Evolutionary conservation across 75 land plant genomes (phyloP).

Genomic region (Ceratopteris richardii): DNA sequence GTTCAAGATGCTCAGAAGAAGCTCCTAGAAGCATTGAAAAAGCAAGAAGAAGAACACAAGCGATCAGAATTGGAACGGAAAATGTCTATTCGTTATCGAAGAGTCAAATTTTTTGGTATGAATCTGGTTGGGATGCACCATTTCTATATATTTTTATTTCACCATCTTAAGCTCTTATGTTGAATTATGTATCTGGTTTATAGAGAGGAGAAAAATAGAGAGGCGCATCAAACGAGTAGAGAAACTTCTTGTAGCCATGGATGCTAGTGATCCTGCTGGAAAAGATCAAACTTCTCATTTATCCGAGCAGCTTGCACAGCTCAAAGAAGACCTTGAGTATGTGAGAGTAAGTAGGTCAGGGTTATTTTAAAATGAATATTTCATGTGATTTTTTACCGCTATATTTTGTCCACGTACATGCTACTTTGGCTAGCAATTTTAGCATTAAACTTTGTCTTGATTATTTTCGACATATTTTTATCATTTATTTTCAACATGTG

Average conservation of each 20-base stretch:
- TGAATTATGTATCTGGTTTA: neutral
- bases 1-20: constrained; percentile 70
- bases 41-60: constrained; percentile 62
- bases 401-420: too few species aligned
- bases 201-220: constrained; percentile 97
- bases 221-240: constrained; percentile 78
- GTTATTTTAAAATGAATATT: too few species aligned
- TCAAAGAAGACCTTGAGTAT: constrained; percentile 97
- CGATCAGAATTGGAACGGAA: constrained; percentile 69
- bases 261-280: constrained; percentile 36
- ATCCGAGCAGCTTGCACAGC: constrained; percentile 56
- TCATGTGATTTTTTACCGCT: too few species aligned
- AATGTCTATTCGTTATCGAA: constrained; percentile 65
- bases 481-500: too few species aligned
- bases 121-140: too few species aligned
- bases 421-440: too few species aligned
- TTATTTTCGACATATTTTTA: too few species aligned
- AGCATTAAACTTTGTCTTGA: too few species aligned
- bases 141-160: too few species aligned
- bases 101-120: constrained; percentile 92
- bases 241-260: constrained; percentile 57
- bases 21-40: constrained; percentile 75
- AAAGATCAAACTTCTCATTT: constrained; percentile 19
- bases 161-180: too few species aligned
- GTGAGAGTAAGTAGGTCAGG: constrained; percentile 54